phyloP scores from a whole-genome alignment of 2,329 filamentous ascomycete genomes.

The Colletotrichum orbiculare region DNA sequence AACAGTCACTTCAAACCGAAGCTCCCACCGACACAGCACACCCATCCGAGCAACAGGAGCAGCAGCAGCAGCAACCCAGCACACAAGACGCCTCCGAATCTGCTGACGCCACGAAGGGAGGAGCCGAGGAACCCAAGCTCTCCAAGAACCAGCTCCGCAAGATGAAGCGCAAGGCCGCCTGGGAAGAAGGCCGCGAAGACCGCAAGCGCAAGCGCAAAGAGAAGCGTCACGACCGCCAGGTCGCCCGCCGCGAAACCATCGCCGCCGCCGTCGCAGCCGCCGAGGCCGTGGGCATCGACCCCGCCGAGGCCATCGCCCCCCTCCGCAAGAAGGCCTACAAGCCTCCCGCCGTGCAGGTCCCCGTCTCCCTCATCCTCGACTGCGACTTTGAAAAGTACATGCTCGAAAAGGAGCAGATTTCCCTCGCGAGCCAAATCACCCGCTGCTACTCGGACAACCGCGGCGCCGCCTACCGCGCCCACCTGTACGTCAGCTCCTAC shows the following conservation, averaged over 20 bases:
- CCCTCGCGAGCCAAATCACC: slow-evolving; percentile 85
- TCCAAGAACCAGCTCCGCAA: slow-evolving; percentile 93
- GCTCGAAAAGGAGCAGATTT: slow-evolving; percentile 86
- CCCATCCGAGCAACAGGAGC: neutral
- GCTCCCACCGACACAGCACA: neutral
- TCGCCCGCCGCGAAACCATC: slow-evolving; percentile 61
- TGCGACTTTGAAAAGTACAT: slow-evolving; percentile 94
- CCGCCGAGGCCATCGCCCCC: slow-evolving; percentile 41
- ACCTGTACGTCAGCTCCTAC: slow-evolving; percentile 84
- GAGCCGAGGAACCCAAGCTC: slow-evolving; percentile 50
- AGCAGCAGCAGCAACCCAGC: slow-evolving; percentile 7
- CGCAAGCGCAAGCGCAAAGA: slow-evolving; percentile 66
- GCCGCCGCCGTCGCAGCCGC: slow-evolving; percentile 61
- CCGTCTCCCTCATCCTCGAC: slow-evolving; percentile 86
- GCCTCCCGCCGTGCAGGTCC: slow-evolving; percentile 64
- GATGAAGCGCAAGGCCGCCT: slow-evolving; percentile 75
- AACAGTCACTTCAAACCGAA: slow-evolving; percentile 16
- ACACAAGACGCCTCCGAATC: slow-evolving; percentile 2
- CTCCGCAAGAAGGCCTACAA: slow-evolving; percentile 46
- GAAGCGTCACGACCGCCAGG: slow-evolving; percentile 60
- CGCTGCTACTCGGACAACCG: slow-evolving; percentile 91
- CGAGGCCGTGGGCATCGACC: slow-evolving; percentile 55
- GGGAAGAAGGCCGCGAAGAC: slow-evolving; percentile 77
- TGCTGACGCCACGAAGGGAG: slow-evolving; percentile 3
- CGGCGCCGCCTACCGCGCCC: slow-evolving; percentile 72